Evolutionary conservation across 106 monocot species (phyloP), one percentile per base, ranked within the genome.

Genomic region (Xerophyta viscosa): DNA sequence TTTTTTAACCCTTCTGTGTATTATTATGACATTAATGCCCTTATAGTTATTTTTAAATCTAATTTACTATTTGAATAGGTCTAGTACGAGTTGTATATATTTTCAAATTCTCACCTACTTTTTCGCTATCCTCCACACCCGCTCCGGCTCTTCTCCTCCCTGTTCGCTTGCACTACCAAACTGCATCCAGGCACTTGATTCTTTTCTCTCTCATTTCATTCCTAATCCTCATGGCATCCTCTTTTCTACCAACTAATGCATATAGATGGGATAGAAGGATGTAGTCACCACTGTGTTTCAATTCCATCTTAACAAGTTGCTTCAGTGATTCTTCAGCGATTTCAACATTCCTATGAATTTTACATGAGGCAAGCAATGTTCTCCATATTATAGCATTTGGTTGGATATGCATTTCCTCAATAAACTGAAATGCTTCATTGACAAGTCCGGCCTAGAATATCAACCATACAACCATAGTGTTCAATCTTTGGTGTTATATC

Each of bases 401-500:
- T 26, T 87, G 27, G 29, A 78, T 58, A 1, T 66, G 76, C 81
- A 81, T 87, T 46, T 8, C 29, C 47, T 33, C 75, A 22, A 78
- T 60, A 31, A 87, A 87, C 15, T 66, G 23, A 24, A 68, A 69
- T 37, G 87, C 87, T 54, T 78, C 75, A 0, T 72, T 31, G 0
- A 64, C 81, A 74, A 23, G 81, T 73, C 64, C 81, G 61, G 14
- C 71, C 74, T 1, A 87, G 68, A 19, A 72, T 50, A 58, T 87
- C 87, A 12, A 82, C 78, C 77, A 81, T 71, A 58, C 74, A 78
- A 62, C 87, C 81, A 43, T 78, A 87, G 26, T 87, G 87, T 36
- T 82, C 81, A 33, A 87, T 74, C 44, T 65, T 75, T 9, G 87
- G 81, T 29, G 69, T 24, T 10, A 87, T 71, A 5, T 27, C 41